Evolutionary conservation across 495 filamentous ascomycete genomes (phyloP), one percentile per base, ranked within the genome.

Genomic region (Baudoinia panamericana): DNA sequence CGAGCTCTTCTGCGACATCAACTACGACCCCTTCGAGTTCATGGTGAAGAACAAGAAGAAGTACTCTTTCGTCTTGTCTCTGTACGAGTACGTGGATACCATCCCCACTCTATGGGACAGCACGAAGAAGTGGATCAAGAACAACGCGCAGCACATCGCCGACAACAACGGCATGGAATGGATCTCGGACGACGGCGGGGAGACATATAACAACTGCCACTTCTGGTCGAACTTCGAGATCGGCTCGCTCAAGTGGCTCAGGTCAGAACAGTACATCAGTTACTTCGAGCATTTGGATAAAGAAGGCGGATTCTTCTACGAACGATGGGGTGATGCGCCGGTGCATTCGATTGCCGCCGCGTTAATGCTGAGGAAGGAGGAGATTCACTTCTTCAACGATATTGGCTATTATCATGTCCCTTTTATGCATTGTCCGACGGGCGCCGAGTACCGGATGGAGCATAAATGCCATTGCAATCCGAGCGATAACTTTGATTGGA

Each of bases 351-450:
- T 97, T 51, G 90, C 83, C 1, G 90, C 90, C 4, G 75, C 70
- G 11, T 60, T 95, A 2, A 70, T 94, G 58, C 67, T 97, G 46
- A 74, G 77, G 54, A 94, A 93, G 65, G 81, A 92, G 41, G 72
- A 97, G 56, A 78, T 97, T 48, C 88, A 96, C 54, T 97, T 97
- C 68, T 97, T 93, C 69, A 83, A 97, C 56, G 90, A 97, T 54
- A 96, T 97, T 50, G 90, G 82, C 41, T 97, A 97, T 63, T 96
- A 85, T 62, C 90, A 97, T 55, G 82, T 93, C n/a, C 90, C 90
- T 5, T 97, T 97, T 57, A 96, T 88, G 17, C 90, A 97, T 63
- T 97, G 90, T 58, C 90, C 90, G 3, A 90, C 82, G 0, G 78
- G 78, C 18, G 85, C 96, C 61, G 65, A 90, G 60, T 70, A 70